Evolutionary conservation across 2,329 filamentous ascomycete genomes (phyloP).

Genomic region (Ampelomyces quisqualis): DNA sequence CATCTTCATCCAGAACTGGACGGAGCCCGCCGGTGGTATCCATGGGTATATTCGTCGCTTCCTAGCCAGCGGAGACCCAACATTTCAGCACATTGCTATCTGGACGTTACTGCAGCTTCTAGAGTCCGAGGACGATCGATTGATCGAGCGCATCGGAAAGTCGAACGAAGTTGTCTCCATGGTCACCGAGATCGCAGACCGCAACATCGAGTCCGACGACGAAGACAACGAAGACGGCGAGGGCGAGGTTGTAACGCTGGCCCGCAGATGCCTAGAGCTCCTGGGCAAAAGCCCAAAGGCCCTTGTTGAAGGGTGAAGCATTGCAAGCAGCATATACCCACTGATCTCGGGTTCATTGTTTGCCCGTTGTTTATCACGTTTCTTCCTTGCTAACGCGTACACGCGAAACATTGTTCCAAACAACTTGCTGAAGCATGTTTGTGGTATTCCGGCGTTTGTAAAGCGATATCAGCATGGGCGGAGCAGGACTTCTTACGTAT

Average conservation of each 20-base stretch:
- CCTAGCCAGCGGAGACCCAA: constrained; percentile 89
- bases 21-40: constrained; percentile 86
- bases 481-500: constrained; percentile 37
- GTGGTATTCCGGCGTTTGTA: constrained; percentile 37
- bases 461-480: constrained; percentile 43
- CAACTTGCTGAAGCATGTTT: constrained; percentile 21
- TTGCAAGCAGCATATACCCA: constrained; percentile 23
- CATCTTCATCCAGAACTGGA: constrained; percentile 94
- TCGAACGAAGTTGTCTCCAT: constrained; percentile 89
- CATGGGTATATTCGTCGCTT: constrained; percentile 94
- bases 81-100: constrained; percentile 98
- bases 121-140: constrained; percentile 86
- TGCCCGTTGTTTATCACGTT: constrained; percentile 24
- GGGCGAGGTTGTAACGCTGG: constrained; percentile 87
- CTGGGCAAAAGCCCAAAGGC: constrained; percentile 76
- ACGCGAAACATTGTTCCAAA: constrained; percentile 22
- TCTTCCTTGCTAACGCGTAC: constrained; percentile 30
- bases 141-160: constrained; percentile 86
- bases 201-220: constrained; percentile 82
- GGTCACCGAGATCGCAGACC: constrained; percentile 88
- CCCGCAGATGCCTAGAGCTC: constrained; percentile 84
- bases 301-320: constrained; percentile 71
- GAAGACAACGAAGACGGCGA: constrained; percentile 88
- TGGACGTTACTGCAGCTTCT: constrained; percentile 96
- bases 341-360: constrained; percentile 21